These are phyloP conservation scores for Myriosclerotinia duriaeana DNA, from an alignment of 2,329 filamentous ascomycete species.

Conservation along the genomic window DNA sequence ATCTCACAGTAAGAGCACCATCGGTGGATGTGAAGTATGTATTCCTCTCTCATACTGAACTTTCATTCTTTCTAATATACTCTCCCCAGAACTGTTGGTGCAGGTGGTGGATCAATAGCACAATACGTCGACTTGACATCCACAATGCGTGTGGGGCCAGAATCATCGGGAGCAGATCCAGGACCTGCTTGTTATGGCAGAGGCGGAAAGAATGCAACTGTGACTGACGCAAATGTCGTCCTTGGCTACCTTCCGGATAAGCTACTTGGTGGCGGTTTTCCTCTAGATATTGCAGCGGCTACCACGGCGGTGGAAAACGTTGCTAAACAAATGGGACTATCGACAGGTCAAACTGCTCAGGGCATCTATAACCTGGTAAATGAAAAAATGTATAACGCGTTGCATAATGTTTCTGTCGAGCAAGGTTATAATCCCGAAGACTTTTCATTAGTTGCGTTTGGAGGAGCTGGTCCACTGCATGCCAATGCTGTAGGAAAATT, in stretches of 20 bases:
- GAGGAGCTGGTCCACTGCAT: constrained; percentile 17
- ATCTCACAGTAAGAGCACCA: constrained; percentile 15
- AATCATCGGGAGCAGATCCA: constrained; percentile 19
- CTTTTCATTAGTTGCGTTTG: constrained; percentile 12
- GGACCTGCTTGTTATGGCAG: constrained; percentile 17
- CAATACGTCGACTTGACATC: constrained; percentile 19
- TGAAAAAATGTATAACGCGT: constrained; percentile 17
- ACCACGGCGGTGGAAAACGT: constrained; percentile 8
- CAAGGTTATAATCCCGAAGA: constrained; percentile 20
- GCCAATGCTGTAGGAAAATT: constrained; percentile 19
- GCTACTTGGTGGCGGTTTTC: constrained; percentile 13
- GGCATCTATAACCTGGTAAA: constrained; percentile 17
- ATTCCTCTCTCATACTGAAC: background rate
- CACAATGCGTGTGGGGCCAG: constrained; percentile 13
- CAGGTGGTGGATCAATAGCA: constrained; percentile 18
- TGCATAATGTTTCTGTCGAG: constrained; percentile 14
- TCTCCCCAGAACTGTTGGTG: background rate
- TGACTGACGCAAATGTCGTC: constrained; percentile 14
- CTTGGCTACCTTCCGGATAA: constrained; percentile 19
- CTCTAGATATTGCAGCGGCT: constrained; percentile 9
- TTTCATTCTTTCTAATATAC: background rate
- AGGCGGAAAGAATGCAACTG: constrained; percentile 9
- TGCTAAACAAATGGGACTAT: constrained; percentile 14
- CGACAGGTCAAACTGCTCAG: constrained; percentile 17
- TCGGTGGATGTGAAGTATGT: constrained; percentile 16